Conservation (phyloP, 352 stramenopile genomes). For the Globisporangium orthogonon region DNA sequence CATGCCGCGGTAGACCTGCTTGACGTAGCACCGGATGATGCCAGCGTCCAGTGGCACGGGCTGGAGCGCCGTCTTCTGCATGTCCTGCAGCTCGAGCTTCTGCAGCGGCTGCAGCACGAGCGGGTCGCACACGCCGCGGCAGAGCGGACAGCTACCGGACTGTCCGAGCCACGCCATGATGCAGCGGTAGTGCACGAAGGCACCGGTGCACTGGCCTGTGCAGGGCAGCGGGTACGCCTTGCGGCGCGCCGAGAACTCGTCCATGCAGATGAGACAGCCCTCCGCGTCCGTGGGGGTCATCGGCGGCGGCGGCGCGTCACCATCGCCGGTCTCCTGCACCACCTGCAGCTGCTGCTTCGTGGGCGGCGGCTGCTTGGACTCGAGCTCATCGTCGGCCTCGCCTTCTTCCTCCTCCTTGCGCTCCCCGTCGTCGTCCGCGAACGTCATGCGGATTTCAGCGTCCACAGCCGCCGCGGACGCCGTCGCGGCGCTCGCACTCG, state of each 20-base stretch:
- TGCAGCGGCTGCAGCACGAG: slow-evolving; percentile 79
- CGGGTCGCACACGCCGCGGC: slow-evolving; percentile 71
- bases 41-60: slow-evolving; percentile 76
- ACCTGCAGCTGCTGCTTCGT: slow-evolving; percentile 9
- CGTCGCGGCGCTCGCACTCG: background rate
- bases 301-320: background rate
- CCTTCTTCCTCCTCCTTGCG: slow-evolving; percentile 8
- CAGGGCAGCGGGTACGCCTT: slow-evolving; percentile 85
- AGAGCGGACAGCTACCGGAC: slow-evolving; percentile 78
- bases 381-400: slow-evolving; percentile 1
- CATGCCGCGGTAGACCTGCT: slow-evolving; percentile 81
- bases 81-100: slow-evolving; percentile 76
- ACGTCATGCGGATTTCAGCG: slow-evolving; percentile 17
- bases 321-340: background rate
- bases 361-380: slow-evolving; percentile 10
- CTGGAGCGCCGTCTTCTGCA: slow-evolving; percentile 69
- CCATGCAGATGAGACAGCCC: slow-evolving; percentile 85
- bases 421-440: slow-evolving; percentile 30
- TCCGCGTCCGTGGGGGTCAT: slow-evolving; percentile 20
- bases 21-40: slow-evolving; percentile 86
- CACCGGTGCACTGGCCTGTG: slow-evolving; percentile 67
- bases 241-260: slow-evolving; percentile 80
- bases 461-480: slow-evolving; percentile 3
- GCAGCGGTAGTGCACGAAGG: slow-evolving; percentile 81
- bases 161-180: slow-evolving; percentile 88